Base-by-base conservation (phyloP, 2,329 filamentous ascomycete genomes). In the Fusarium ramigenum region DNA sequence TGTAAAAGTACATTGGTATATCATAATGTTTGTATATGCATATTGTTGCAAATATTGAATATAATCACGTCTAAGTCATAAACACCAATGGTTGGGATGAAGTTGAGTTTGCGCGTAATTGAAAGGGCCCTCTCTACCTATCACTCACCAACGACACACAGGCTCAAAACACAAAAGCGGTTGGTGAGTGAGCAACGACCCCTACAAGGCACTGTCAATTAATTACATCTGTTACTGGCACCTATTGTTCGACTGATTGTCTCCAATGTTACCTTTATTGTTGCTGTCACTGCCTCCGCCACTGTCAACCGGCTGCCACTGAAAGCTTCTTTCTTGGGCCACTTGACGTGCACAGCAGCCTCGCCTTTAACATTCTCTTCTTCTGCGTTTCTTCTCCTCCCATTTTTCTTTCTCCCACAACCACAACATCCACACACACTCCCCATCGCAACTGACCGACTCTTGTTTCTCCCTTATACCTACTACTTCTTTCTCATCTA, bases 261-360 rank as follows among this genome's bases (percentile, higher is more conserved):
- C 34, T 15, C 49, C 16, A 39, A 16, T 14, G 44, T 21, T 15
- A 37, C 19, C 21, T 9, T 16, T 16, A 28, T 18, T 53, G 34
- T 16, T 16, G 25, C 23, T 21, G 32, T 15, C 9, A 37, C 23
- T 53, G 34, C 15, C 36, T 50, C 25, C 42, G 54, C 15, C 43
- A 50, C 36, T 46, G 56, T 44, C 40, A 62, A 61, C 36, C 60
- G 23, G 46, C 53, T 67, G 60, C 60, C 63, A 40, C 21, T 37
- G 49, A 25, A 23, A 14, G 32, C 32, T 25, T 52, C 30, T 52
- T 25, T 52, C 30, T 52, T 52, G 16, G 16, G 30, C n/a, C n/a
- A 23, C 30, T 50, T 19, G n/a, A 23, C 47, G 37, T 19, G 21
- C 32, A 30, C 28, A 21, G 21, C n/a, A 34, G 28, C 34, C 53